Evolutionary conservation across 1,139 yeast genomes (phyloP).

Genomic region (Yamadazyma membranifaciens): DNA sequence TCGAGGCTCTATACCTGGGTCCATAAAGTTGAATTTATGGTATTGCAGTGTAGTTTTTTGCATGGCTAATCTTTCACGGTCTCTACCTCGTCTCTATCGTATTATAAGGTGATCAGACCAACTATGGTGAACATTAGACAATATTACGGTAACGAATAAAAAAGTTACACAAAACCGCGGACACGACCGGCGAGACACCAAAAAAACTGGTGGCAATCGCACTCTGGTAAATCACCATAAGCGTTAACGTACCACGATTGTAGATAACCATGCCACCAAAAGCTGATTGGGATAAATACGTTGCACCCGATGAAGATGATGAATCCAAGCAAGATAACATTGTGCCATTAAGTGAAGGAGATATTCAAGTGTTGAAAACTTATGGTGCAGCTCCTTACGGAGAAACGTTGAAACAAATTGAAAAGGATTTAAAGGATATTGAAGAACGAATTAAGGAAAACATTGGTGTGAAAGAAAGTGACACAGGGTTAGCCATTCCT

Average conservation of each 20-base stretch:
- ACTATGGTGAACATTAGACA: no score
- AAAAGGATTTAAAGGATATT: constrained; percentile 77
- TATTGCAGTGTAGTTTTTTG: no score
- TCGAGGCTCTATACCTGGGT: no score
- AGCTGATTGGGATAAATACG: constrained; percentile 96
- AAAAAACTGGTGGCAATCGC: constrained; percentile 4
- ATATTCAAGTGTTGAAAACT: constrained; percentile 92
- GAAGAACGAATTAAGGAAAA: constrained; percentile 89
- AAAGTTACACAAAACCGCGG: no score
- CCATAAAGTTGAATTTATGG: no score
- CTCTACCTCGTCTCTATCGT: no score
- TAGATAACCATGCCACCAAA: constrained; percentile 64
- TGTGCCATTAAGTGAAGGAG: constrained; percentile 90
- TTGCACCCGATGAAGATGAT: constrained; percentile 75
- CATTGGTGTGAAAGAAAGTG: constrained; percentile 91
- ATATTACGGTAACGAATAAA: no score
- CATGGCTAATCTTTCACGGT: no score
- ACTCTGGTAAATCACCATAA: background rate
- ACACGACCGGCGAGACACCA: no score
- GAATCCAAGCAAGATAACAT: constrained; percentile 66
- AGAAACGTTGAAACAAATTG: constrained; percentile 71
- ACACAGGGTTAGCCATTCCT: constrained; percentile 94
- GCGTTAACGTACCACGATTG: background rate
- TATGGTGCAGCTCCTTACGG: constrained; percentile 98
- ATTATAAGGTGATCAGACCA: no score